phyloP scores from a whole-genome alignment of 2,329 filamentous ascomycete genomes.

The Balansia obtecta region DNA sequence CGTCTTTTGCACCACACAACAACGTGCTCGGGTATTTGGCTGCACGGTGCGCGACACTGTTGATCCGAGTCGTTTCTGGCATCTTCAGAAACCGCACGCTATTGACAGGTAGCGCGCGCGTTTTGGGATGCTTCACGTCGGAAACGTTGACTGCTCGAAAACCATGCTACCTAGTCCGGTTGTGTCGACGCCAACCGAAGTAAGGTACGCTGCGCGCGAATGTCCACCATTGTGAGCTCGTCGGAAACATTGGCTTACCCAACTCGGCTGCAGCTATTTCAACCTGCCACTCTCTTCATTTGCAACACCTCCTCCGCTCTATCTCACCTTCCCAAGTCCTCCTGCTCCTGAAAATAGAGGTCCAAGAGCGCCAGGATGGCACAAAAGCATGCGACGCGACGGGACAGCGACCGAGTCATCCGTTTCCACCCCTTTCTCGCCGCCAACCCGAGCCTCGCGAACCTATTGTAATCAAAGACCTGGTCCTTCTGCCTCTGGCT shows the following conservation, averaged over 20 bases:
- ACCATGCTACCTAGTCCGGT: conserved; percentile 1
- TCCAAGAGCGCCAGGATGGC: conserved; percentile 1
- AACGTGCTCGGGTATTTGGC: neutral
- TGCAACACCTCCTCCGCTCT: conserved; percentile 9
- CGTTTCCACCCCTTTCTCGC: neutral
- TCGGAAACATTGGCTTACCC: neutral
- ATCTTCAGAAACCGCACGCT: neutral
- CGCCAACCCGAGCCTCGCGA: conserved; percentile 1
- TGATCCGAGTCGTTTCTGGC: neutral
- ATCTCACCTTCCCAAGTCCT: conserved; percentile 8
- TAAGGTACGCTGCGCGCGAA: conserved; percentile 13
- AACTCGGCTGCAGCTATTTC: conserved; percentile 17
- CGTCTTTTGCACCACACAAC: too few relatives aligned
- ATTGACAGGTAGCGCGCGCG: neutral
- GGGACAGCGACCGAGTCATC: neutral
- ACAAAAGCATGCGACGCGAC: conserved; percentile 4
- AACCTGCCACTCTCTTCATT: conserved; percentile 13
- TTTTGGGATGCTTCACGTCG: conserved; percentile 11
- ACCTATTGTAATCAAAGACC: conserved; percentile 3
- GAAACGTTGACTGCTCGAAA: conserved; percentile 3
- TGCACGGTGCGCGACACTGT: neutral
- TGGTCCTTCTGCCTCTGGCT: conserved; percentile 7
- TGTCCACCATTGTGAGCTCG: neutral
- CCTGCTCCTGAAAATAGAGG: conserved; percentile 2
- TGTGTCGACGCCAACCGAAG: conserved; percentile 7